Evolutionary conservation across 495 filamentous ascomycete species (phyloP), one percentile per base, ranked within the genome.

Genomic region (Astrothelium subdiscretum): DNA sequence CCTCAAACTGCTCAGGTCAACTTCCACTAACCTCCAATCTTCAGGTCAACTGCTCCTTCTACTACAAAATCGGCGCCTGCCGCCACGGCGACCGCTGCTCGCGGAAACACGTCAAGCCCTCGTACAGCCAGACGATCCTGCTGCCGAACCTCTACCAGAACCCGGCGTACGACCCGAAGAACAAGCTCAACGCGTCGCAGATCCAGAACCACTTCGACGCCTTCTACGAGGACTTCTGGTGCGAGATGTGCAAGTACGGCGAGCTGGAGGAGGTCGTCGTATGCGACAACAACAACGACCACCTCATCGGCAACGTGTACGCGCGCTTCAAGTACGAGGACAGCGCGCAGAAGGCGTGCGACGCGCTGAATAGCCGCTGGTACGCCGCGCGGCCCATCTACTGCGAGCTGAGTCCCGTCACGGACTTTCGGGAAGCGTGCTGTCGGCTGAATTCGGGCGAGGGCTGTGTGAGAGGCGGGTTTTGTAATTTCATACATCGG

Each of bases 251-350:
- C 70, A 75, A 76, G 64, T 78, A 76, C 63, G 76, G 76, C 32
- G 69, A 77, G 57, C 61, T 78, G 2, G 76, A 78, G 67, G 76
- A 78, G 61, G 64, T 78, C 3, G 76, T 78, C n/a, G 76, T 78
- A n/a, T 78, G 76, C 62, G 76, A 78, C 65, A 78, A 78, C 73
- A 97, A 96, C 76, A 97, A 96, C 79, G 92, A 97, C 73, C 92
- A 98, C 78, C 80, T 98, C 13, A 97, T 98, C 75, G 94, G 94
- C 71, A 98, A 98, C 77, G 94, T 98, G 69, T 98, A 98, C 81
- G 94, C 94, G 29, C 91, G 94, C 64, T 98, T 98, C 87, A 98
- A 98, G 78, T 98, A 97, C 84, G 94, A 98, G 81, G 94, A 98
- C 78, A 85, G 85, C 61, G 94, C 94, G 12, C 92, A 97, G 72